Evolutionary conservation across 23 red algal species (phyloP).

Genomic region (Gracilariopsis chorda): DNA sequence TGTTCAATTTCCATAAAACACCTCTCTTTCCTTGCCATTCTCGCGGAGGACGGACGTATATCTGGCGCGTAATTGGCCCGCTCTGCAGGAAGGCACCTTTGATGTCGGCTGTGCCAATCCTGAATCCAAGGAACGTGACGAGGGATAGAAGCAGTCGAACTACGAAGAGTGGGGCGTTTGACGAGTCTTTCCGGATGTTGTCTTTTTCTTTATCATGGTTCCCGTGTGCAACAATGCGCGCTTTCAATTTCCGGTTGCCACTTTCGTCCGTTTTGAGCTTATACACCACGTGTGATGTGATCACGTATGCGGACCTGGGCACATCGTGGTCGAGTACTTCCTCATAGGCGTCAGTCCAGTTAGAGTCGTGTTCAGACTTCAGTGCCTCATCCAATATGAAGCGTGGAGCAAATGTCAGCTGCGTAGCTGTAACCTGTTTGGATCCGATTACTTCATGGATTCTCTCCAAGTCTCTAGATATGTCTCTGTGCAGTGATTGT

Average conservation of each 20-base stretch:
- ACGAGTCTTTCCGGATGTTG: constrained; percentile 28
- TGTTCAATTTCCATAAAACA: constrained; percentile 6
- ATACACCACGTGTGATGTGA: constrained; percentile 36
- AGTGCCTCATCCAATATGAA: constrained; percentile 11
- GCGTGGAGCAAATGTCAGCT: background rate
- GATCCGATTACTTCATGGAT: background rate
- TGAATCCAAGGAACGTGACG: constrained; percentile 1
- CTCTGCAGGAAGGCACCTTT: constrained; percentile 14
- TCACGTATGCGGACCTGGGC: background rate
- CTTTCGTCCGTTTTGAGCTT: constrained; percentile 22
- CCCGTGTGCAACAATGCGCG: constrained; percentile 7
- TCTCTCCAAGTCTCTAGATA: background rate
- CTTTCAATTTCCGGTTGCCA: background rate
- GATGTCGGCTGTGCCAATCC: constrained; percentile 8
- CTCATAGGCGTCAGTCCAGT: constrained; percentile 15
- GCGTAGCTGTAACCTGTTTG: background rate
- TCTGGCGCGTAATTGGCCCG: constrained; percentile 7
- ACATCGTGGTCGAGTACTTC: background rate
- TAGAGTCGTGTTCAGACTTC: background rate
- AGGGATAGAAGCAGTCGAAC: constrained; percentile 30
- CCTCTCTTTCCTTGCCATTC: background rate
- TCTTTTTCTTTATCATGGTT: constrained; percentile 45
- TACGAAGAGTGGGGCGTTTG: constrained; percentile 2
- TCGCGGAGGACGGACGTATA: constrained; percentile 21
- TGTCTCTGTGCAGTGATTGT: background rate